These are phyloP conservation scores for Penicillium bovifimosum DNA, from an alignment of 495 filamentous ascomycete species.

Conservation along the genomic window DNA sequence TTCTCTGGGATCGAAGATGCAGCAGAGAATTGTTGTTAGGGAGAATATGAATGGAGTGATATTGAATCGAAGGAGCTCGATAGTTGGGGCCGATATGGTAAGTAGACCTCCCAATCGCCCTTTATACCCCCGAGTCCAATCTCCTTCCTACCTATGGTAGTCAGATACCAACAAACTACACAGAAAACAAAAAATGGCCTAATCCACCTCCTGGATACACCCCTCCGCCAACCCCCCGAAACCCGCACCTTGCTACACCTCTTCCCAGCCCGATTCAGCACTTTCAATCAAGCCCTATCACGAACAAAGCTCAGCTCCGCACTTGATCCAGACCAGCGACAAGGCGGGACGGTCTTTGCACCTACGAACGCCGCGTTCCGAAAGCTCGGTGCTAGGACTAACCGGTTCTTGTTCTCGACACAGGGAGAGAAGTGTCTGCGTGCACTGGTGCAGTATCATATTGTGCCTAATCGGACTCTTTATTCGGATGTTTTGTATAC, in stretches of 20 bases:
- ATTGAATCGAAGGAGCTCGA: conserved; percentile 66
- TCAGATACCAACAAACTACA: too few relatives aligned
- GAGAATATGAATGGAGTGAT: conserved; percentile 51
- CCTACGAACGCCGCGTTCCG: conserved; percentile 72
- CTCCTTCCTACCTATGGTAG: too few relatives aligned
- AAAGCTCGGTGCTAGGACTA: conserved; percentile 60
- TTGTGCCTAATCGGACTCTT: conserved; percentile 67
- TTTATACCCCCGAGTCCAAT: too few relatives aligned
- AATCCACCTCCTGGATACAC: conserved; percentile 65
- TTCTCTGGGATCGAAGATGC: conserved; percentile 47
- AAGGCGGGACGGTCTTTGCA: conserved; percentile 65
- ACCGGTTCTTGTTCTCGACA: conserved; percentile 73
- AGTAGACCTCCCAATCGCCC: too few relatives aligned
- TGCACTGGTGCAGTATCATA: conserved; percentile 71
- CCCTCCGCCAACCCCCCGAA: conserved; percentile 68
- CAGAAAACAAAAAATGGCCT: conserved; percentile 66
- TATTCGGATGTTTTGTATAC: conserved; percentile 63
- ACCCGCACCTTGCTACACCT: conserved; percentile 55
- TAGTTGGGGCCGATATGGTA: conserved; percentile 64
- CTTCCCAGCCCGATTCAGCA: conserved; percentile 69
- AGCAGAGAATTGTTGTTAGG: conserved; percentile 64
- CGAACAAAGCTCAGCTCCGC: conserved; percentile 59
- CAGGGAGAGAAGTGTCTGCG: conserved; percentile 64
- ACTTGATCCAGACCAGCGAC: conserved; percentile 36
- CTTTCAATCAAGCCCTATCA: conserved; percentile 61